Conservation (phyloP, 257 asterid genomes). For the Penstemon davidsonii region DNA sequence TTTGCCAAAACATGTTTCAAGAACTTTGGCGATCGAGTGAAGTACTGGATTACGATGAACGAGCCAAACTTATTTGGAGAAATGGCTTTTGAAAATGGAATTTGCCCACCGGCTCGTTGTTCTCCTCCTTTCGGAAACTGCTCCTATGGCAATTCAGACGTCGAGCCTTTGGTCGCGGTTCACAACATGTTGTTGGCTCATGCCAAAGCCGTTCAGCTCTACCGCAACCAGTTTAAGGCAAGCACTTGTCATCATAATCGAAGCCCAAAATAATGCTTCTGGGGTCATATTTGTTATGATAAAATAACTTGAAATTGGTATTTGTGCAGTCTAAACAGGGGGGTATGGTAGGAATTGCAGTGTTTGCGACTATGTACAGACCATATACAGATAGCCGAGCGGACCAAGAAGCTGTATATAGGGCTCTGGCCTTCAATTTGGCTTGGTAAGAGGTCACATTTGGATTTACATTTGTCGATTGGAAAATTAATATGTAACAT, state of each 20-base stretch:
- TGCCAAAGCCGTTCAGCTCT: slow-evolving; percentile 65
- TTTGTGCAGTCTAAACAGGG: slow-evolving; percentile 1
- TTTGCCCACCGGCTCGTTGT: slow-evolving; percentile 65
- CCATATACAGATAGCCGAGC: slow-evolving; percentile 45
- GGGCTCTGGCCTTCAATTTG: slow-evolving; percentile 62
- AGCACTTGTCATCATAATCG: slow-evolving; percentile 10
- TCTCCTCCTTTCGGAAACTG: slow-evolving; percentile 77
- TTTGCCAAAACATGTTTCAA: slow-evolving; percentile 60
- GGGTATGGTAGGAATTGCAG: slow-evolving; percentile 38
- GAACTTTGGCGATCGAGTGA: slow-evolving; percentile 64
- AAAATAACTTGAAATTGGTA: neutral
- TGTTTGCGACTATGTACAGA: slow-evolving; percentile 48
- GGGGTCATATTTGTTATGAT: neutral
- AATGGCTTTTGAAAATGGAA: slow-evolving; percentile 45
- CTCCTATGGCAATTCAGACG: slow-evolving; percentile 64
- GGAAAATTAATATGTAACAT: neutral
- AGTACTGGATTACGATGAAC: slow-evolving; percentile 64
- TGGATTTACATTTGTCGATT: neutral
- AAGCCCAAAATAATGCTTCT: too few species aligned
- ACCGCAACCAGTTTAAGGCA: slow-evolving; percentile 58
- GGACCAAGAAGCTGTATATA: slow-evolving; percentile 60
- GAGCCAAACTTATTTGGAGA: slow-evolving; percentile 59
- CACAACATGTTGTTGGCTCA: slow-evolving; percentile 77
- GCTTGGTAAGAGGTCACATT: slow-evolving; percentile 57
- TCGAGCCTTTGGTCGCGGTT: slow-evolving; percentile 59